These are phyloP conservation scores for Sclerotinia spermophila DNA, from an alignment of 2,329 filamentous ascomycete species.

Conservation along the genomic window DNA sequence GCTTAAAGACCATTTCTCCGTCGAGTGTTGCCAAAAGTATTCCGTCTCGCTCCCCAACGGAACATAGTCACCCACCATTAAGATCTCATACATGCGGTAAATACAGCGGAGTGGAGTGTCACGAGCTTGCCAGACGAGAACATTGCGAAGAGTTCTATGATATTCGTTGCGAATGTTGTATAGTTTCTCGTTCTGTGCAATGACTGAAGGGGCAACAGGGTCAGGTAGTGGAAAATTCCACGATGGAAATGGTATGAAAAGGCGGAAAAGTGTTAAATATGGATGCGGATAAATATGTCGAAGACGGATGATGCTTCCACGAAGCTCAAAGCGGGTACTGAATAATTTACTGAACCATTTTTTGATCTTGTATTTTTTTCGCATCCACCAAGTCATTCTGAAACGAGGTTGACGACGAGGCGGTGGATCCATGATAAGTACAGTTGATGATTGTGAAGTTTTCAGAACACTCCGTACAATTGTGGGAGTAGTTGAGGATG, in stretches of 20 bases:
- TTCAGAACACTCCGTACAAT: not conserved
- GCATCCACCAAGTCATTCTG: not conserved
- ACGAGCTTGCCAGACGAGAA: not conserved
- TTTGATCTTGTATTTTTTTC: not conserved
- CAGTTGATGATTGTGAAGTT: not conserved
- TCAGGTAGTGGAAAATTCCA: not conserved
- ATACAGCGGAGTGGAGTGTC: not conserved
- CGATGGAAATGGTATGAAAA: not conserved
- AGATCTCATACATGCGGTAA: constrained; percentile 7
- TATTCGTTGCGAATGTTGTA: not conserved
- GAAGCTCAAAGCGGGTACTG: not conserved
- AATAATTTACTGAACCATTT: not conserved
- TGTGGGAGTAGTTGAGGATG: not conserved
- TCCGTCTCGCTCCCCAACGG: not conserved
- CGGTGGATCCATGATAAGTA: not conserved
- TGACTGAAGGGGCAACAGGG: not conserved
- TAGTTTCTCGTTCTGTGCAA: not conserved
- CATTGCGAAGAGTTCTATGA: not conserved
- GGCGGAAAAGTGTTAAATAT: rapidly evolving
- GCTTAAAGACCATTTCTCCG: not conserved
- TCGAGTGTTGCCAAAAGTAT: not conserved
- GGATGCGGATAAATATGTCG: not conserved
- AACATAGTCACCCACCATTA: not conserved
- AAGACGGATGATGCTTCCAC: not conserved
- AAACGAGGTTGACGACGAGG: not conserved